These are phyloP conservation scores for Arachnomyces sp. DNA, from an alignment of 2,329 filamentous ascomycete species.

Conservation along the genomic window DNA sequence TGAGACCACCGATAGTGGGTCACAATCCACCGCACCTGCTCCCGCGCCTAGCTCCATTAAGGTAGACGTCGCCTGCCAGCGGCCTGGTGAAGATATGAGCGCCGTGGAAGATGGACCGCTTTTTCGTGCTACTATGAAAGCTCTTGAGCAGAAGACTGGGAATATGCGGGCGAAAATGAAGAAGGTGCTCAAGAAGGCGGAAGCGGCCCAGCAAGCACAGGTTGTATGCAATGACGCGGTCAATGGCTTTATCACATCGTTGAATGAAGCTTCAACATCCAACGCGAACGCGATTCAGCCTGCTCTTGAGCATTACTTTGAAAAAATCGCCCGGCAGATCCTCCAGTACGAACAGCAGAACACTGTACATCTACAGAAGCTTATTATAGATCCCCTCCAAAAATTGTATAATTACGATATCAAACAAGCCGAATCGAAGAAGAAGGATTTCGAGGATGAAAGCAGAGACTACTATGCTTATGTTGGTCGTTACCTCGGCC, in stretches of 20 bases:
- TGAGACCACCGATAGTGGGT: constrained; percentile 21
- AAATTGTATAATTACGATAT: constrained; percentile 94
- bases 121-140: constrained; percentile 94
- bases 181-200: constrained; percentile 89
- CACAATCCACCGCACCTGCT: constrained; percentile 17
- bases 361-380: constrained; percentile 72
- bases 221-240: constrained; percentile 79
- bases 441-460: constrained; percentile 96
- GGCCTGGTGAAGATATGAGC: constrained; percentile 77
- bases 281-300: constrained; percentile 97
- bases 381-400: constrained; percentile 88
- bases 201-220: constrained; percentile 75
- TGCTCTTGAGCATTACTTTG: constrained; percentile 94
- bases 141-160: constrained; percentile 90
- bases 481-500: constrained; percentile 89
- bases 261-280: constrained; percentile 79
- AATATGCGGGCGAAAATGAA: constrained; percentile 94
- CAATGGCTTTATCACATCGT: constrained; percentile 70
- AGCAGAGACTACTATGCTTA: constrained; percentile 98
- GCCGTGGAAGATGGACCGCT: constrained; percentile 86
- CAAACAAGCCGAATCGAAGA: constrained; percentile 94
- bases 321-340: constrained; percentile 91
- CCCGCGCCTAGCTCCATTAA: constrained; percentile 50
- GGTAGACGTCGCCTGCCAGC: constrained; percentile 78
- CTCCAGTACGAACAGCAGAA: constrained; percentile 80